phyloP scores from a whole-genome alignment of 1,284 basidiomycete species.

The Boletus smithii region DNA sequence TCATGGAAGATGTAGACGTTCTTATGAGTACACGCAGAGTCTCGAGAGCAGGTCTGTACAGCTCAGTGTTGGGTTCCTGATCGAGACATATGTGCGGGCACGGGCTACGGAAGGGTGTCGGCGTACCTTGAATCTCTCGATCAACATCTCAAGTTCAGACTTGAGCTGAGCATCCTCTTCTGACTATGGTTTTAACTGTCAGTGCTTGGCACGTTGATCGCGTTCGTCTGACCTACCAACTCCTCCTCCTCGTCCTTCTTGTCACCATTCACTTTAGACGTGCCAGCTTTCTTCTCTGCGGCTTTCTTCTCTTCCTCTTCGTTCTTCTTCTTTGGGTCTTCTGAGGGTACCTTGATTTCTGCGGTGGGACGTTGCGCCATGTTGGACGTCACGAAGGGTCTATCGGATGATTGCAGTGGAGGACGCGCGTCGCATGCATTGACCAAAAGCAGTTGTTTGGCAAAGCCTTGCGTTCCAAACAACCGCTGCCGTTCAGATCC shows the following conservation, averaged over 20 bases:
- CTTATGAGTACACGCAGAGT: constrained; percentile 91
- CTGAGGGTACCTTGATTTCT: constrained; percentile 58
- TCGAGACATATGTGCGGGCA: constrained; percentile 14
- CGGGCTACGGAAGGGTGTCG: background rate
- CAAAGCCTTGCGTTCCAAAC: constrained; percentile 35
- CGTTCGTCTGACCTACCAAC: constrained; percentile 54
- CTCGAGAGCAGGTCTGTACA: constrained; percentile 92
- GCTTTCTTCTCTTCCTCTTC: constrained; percentile 41
- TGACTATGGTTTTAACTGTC: constrained; percentile 49
- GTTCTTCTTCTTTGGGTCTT: constrained; percentile 74
- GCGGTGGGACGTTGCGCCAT: constrained; percentile 61
- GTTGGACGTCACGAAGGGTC: constrained; percentile 11
- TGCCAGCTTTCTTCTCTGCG: constrained; percentile 43
- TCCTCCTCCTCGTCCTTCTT: constrained; percentile 81
- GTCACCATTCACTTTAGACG: constrained; percentile 55
- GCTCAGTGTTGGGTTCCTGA: constrained; percentile 82
- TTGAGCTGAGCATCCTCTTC: constrained; percentile 96
- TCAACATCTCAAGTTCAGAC: constrained; percentile 95
- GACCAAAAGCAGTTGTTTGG: constrained; percentile 33
- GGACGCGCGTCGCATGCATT: constrained; percentile 33
- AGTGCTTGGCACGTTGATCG: constrained; percentile 14
- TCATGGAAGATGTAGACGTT: constrained; percentile 99
- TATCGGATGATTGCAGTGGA: constrained; percentile 12
- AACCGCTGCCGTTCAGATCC: constrained; percentile 15
- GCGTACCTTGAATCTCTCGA: constrained; percentile 86